These are phyloP conservation scores for Lipomyces spencermartinsiae DNA, from an alignment of 805 yeast genomes.

Conservation along the genomic window DNA sequence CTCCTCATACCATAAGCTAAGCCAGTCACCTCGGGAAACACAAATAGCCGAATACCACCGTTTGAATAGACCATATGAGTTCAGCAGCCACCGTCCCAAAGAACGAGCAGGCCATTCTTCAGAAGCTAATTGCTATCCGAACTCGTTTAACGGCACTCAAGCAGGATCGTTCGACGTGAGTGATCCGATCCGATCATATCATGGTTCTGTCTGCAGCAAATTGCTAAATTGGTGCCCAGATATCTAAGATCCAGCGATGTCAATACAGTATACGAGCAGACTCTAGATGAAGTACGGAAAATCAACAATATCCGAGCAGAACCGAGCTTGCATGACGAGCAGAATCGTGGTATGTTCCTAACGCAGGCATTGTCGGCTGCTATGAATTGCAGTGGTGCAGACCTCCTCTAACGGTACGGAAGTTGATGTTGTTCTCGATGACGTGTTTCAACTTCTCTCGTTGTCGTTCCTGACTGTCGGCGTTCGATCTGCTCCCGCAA, in stretches of 20 bases:
- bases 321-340: conserved; percentile 44
- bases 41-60: not conserved
- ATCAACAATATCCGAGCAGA: conserved; percentile 44
- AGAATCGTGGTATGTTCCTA: conserved; percentile 40
- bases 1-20: not conserved
- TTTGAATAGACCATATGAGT: conserved; percentile 11
- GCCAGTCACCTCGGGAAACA: not conserved
- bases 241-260: conserved; percentile 47
- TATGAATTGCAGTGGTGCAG: not conserved
- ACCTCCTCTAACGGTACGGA: not conserved
- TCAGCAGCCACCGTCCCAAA: conserved; percentile 40
- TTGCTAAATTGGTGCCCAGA: conserved; percentile 11
- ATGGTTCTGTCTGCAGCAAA: not conserved
- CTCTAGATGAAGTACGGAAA: conserved; percentile 44
- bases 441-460: conserved; percentile 85
- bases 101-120: conserved; percentile 44
- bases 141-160: conserved; percentile 43
- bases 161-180: conserved; percentile 46
- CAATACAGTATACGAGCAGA: conserved; percentile 41
- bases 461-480: conserved; percentile 93
- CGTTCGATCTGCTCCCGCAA: conserved; percentile 88
- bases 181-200: conserved; percentile 9
- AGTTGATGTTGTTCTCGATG: conserved; percentile 81
- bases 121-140: conserved; percentile 43
- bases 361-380: not conserved